A percentile compares a stretch with the other conserved stretches of the same genome.
These are phyloP conservation scores for Pseudopithomyces maydicus DNA, from an alignment of 2,329 filamentous ascomycete genomes.

Conservation along the genomic window DNA sequence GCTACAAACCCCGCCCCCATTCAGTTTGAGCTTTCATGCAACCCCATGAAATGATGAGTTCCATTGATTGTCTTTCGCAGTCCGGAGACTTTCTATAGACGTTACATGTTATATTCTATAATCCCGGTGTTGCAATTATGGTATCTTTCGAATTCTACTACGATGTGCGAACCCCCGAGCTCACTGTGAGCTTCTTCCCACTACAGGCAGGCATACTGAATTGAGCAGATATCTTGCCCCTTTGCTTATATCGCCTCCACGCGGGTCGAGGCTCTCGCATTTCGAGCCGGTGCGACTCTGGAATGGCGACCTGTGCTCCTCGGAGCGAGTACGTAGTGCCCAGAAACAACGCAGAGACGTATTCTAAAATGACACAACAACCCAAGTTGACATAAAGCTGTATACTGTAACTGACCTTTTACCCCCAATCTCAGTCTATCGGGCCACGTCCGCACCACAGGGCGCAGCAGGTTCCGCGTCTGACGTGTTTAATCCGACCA, in stretches of 20 bases:
- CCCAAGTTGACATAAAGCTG: too few species aligned
- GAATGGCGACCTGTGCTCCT: conserved; percentile 38
- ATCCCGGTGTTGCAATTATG: too few species aligned
- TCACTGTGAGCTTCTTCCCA: background rate
- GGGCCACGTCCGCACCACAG: conserved; percentile 41
- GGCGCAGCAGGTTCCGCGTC: conserved; percentile 41
- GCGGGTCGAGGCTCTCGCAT: conserved; percentile 34
- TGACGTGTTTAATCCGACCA: conserved; percentile 42
- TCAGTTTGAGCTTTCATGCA: background rate
- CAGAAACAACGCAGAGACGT: too few species aligned
- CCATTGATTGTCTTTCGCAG: background rate
- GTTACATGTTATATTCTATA: too few species aligned
- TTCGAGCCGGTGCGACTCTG: conserved; percentile 29
- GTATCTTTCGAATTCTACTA: background rate
- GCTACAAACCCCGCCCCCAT: conserved; percentile 3
- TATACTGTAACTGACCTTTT: too few species aligned
- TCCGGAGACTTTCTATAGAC: background rate
- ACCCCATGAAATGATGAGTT: background rate
- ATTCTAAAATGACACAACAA: too few species aligned
- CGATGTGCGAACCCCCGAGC: background rate
- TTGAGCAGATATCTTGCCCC: conserved; percentile 38
- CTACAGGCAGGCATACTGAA: background rate
- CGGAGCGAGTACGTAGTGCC: conserved; percentile 24
- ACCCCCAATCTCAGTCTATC: conserved; percentile 24
- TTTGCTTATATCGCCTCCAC: conserved; percentile 47